These are phyloP conservation scores for Moringa oleifera DNA, from an alignment of 345 rosid species.

Conservation along the genomic window DNA sequence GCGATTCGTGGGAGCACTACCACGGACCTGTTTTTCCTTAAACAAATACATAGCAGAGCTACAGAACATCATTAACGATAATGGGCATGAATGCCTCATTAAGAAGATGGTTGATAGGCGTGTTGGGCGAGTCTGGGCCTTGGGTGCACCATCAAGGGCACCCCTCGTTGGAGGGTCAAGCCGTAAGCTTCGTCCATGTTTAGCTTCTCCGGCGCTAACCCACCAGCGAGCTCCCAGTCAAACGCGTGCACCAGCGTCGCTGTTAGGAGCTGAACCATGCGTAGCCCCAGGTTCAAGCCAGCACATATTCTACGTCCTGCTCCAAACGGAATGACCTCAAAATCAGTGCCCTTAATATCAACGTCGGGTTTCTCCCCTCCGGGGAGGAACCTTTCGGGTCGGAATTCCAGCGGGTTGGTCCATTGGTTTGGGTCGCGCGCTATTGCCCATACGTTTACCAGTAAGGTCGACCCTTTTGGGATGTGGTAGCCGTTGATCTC, in stretches of 20 bases:
- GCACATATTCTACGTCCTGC: slow-evolving; percentile 88
- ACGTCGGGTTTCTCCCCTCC: slow-evolving; percentile 57
- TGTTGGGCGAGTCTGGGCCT: slow-evolving; percentile 38
- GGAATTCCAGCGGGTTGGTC: slow-evolving; percentile 53
- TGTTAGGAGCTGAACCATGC: slow-evolving; percentile 56
- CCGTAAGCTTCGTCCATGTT: slow-evolving; percentile 82
- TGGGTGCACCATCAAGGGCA: slow-evolving; percentile 57
- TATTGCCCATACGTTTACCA: slow-evolving; percentile 82
- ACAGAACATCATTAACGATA: too few species aligned
- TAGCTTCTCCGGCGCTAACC: slow-evolving; percentile 42
- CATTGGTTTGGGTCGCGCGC: slow-evolving; percentile 72
- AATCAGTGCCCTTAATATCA: slow-evolving; percentile 66
- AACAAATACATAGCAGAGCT: too few species aligned
- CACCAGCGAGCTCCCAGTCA: slow-evolving; percentile 61
- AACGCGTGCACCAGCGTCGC: slow-evolving; percentile 68
- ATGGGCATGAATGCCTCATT: too few species aligned
- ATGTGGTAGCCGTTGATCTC: slow-evolving; percentile 72
- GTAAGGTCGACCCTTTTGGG: slow-evolving; percentile 58
- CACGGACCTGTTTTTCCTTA: too few species aligned
- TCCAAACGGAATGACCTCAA: slow-evolving; percentile 77
- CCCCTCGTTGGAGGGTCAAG: slow-evolving; percentile 59
- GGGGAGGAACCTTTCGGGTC: slow-evolving; percentile 68
- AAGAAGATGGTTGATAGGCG: slow-evolving; percentile 18
- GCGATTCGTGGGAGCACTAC: too few species aligned
- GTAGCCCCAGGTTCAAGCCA: slow-evolving; percentile 68